phyloP scores from a whole-genome alignment of 208 protist genomes.

The Crithidia expoeki region DNA sequence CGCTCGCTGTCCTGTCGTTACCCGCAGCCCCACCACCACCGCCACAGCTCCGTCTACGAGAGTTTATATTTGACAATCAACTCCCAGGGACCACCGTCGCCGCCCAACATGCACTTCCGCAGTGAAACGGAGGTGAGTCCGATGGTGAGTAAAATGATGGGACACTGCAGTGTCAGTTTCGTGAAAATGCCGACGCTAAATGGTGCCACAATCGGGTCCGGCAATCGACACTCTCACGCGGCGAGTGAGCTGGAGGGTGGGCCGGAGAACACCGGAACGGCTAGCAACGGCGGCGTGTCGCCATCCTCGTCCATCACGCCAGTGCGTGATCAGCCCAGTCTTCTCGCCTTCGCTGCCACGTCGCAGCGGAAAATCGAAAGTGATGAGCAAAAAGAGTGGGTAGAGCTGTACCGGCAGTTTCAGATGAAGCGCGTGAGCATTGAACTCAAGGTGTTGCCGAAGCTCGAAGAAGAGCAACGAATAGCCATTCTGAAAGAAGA shows the following conservation, averaged over 20 bases:
- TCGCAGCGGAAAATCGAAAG: constrained; percentile 19
- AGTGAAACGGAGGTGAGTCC: neutral
- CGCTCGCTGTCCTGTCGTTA: neutral
- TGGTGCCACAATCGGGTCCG: neutral
- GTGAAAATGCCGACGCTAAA: constrained; percentile 3
- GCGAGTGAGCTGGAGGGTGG: constrained; percentile 3
- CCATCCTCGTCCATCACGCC: neutral
- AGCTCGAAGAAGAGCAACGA: constrained; percentile 35
- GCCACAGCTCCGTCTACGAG: neutral
- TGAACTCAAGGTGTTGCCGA: constrained; percentile 24
- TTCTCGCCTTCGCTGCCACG: constrained; percentile 27
- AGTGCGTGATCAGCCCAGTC: constrained; percentile 24
- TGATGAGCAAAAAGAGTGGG: constrained; percentile 30
- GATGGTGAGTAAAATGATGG: neutral
- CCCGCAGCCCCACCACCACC: neutral
- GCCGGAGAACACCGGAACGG: neutral
- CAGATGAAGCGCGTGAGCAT: constrained; percentile 4
- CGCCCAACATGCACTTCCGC: constrained; percentile 1
- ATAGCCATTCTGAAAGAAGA: constrained; percentile 44
- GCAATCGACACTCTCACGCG: constrained; percentile 10
- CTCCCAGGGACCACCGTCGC: neutral
- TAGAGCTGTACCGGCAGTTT: constrained; percentile 23
- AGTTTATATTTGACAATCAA: constrained; percentile 4
- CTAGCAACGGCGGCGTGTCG: neutral
- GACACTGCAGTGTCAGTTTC: neutral